Conservation (phyloP, 176 grass and related monocot genomes). For the Neostapfia colusana region DNA sequence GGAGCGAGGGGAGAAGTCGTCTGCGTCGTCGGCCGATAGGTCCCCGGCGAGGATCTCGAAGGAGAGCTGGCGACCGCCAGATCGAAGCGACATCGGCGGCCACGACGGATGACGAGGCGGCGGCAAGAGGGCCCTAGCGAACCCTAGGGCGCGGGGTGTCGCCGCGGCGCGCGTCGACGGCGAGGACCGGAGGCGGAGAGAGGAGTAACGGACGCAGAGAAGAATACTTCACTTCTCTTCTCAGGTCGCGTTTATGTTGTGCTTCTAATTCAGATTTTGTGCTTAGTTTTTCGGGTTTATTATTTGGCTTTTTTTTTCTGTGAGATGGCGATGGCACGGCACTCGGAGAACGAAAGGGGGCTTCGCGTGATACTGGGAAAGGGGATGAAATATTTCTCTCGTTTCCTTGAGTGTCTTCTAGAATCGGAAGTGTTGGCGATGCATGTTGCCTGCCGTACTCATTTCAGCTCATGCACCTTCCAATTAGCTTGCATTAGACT, state of each 20-base stretch:
- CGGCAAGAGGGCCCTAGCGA: not conserved
- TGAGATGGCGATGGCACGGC: not conserved
- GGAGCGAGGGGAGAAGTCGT: constrained; percentile 38
- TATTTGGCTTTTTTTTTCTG: not conserved
- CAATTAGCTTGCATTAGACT: too few species aligned
- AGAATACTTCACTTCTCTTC: constrained; percentile 19
- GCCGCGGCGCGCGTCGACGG: constrained; percentile 30
- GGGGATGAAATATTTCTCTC: not conserved
- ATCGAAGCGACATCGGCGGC: constrained; percentile 63
- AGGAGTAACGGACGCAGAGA: constrained; percentile 35
- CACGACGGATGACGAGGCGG: not conserved
- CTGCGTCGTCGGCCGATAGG: constrained; percentile 40
- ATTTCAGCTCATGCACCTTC: too few species aligned
- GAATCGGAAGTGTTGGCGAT: not conserved
- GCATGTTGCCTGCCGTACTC: too few species aligned
- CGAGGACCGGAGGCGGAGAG: not conserved
- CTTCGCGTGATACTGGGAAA: not conserved
- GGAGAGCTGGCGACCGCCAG: constrained; percentile 56
- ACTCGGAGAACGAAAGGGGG: not conserved
- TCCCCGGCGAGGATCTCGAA: constrained; percentile 79
- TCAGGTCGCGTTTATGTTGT: constrained; percentile 42
- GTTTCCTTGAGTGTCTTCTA: not conserved
- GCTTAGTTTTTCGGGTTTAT: not conserved
- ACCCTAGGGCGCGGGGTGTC: constrained; percentile 30
- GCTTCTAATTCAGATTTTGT: not conserved